Percentiles rank a stretch among this genome's conserved stretches.
Conservation (phyloP, 306 rosid genomes). For the Neltuma alba region DNA sequence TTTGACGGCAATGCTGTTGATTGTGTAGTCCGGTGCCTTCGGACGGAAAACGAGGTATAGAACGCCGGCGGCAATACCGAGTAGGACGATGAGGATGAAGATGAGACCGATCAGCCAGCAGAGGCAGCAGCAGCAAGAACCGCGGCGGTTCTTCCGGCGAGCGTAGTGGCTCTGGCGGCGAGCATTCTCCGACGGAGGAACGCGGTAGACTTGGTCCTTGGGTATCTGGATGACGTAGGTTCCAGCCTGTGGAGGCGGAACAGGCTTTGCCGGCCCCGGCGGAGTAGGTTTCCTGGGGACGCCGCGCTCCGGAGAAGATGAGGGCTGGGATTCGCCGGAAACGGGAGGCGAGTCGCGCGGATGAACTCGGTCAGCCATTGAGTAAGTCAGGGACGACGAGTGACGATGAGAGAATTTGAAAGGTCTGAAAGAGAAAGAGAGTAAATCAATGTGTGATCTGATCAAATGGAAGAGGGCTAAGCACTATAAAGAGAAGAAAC, state of each 20-base stretch:
- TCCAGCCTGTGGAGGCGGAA: slow-evolving; percentile 42
- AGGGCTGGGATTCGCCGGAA: slow-evolving; percentile 5
- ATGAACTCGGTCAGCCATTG: slow-evolving; percentile 72
- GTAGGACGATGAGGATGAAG: slow-evolving; percentile 36
- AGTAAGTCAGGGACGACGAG: slow-evolving; percentile 10
- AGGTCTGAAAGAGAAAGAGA: background rate
- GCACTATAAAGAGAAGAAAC: background rate
- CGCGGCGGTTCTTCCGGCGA: slow-evolving; percentile 35
- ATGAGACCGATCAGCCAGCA: slow-evolving; percentile 47
- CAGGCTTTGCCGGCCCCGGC: slow-evolving; percentile 32
- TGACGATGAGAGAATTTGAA: background rate
- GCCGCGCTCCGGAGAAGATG: slow-evolving; percentile 9
- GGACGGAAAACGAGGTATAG: slow-evolving; percentile 66
- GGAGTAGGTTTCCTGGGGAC: slow-evolving; percentile 13
- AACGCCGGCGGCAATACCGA: slow-evolving; percentile 43
- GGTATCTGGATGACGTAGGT: slow-evolving; percentile 71
- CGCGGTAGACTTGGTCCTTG: slow-evolving; percentile 72
- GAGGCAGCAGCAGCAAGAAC: slow-evolving; percentile 44
- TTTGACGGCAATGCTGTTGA: slow-evolving; percentile 43
- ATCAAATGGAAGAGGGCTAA: background rate
- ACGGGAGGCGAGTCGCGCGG: slow-evolving; percentile 42
- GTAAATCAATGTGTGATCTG: background rate
- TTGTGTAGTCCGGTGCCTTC: slow-evolving; percentile 49
- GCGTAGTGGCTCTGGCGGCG: slow-evolving; percentile 43
- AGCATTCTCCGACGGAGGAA: slow-evolving; percentile 69